Conservation (phyloP, 352 stramenopile species). For the Phytophthora podocarpi region DNA sequence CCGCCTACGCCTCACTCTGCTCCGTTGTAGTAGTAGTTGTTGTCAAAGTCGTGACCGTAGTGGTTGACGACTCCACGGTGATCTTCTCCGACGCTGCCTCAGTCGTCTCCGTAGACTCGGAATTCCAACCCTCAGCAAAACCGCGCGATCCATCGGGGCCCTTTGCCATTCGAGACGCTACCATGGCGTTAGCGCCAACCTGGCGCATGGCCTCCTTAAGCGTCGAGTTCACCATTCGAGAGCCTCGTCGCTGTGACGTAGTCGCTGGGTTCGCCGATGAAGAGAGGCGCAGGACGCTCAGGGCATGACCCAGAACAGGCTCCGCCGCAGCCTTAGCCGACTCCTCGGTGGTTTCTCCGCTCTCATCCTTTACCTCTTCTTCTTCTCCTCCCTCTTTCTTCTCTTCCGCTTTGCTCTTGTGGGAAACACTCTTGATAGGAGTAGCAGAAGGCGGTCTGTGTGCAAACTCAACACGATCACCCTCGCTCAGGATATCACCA, state of each 20-base stretch:
- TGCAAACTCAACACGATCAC: constrained; percentile 80
- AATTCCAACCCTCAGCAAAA: constrained; percentile 64
- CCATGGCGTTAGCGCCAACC: constrained; percentile 62
- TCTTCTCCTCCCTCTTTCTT: constrained; percentile 27
- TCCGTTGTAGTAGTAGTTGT: constrained; percentile 19
- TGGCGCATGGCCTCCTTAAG: constrained; percentile 71
- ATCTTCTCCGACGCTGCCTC: not conserved
- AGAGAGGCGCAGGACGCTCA: constrained; percentile 56
- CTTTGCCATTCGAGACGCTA: constrained; percentile 71
- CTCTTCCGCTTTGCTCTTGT: constrained; percentile 19
- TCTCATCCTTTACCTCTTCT: constrained; percentile 13
- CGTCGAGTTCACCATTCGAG: constrained; percentile 69
- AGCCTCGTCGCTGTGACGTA: constrained; percentile 36
- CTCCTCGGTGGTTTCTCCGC: constrained; percentile 7
- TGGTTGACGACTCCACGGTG: constrained; percentile 1
- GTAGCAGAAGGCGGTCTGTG: constrained; percentile 30
- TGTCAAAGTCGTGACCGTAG: constrained; percentile 1
- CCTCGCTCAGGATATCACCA: constrained; percentile 59
- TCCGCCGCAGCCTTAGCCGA: not conserved
- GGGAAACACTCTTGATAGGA: constrained; percentile 31
- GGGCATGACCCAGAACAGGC: constrained; percentile 40
- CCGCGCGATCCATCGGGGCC: constrained; percentile 76
- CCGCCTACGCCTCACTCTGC: constrained; percentile 11
- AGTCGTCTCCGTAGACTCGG: constrained; percentile 7
- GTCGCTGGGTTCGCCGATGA: constrained; percentile 21